Conservation (phyloP, 371 early-diverging fungal genomes). For the Choanephora cucurbitarum region DNA sequence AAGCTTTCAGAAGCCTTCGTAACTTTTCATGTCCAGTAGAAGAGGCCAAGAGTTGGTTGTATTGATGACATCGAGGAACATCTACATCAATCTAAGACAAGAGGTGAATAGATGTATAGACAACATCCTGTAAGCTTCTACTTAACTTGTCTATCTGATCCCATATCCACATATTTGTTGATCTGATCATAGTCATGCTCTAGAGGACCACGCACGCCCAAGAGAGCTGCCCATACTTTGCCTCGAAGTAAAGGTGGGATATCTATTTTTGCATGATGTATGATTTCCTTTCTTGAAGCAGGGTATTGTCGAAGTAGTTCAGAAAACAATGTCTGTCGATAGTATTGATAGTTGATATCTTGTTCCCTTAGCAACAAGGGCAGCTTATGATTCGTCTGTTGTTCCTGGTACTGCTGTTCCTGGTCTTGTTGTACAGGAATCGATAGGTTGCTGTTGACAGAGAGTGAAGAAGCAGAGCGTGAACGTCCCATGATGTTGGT, state of each 20-base stretch:
- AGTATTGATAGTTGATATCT: constrained; percentile 71
- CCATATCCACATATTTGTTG: constrained; percentile 60
- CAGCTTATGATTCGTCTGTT: constrained; percentile 26
- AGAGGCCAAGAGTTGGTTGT: constrained; percentile 74
- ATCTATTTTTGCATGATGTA: constrained; percentile 72
- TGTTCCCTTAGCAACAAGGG: constrained; percentile 67
- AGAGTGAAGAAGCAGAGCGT: constrained; percentile 37
- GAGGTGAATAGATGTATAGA: too few species aligned
- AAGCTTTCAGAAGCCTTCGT: constrained; percentile 67
- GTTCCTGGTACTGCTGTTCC: background rate
- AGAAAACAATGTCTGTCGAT: constrained; percentile 63
- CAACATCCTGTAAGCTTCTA: too few species aligned
- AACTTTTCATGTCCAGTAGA: constrained; percentile 74
- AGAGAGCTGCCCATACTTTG: constrained; percentile 78
- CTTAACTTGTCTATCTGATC: constrained; percentile 60
- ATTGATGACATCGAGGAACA: constrained; percentile 86
- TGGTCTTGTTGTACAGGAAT: constrained; percentile 20
- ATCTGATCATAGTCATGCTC: constrained; percentile 57
- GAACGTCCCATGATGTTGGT: constrained; percentile 34
- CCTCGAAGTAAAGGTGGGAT: constrained; percentile 77
- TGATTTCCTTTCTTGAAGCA: constrained; percentile 62
- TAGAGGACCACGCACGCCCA: constrained; percentile 67
- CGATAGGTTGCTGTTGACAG: constrained; percentile 32
- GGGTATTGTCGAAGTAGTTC: constrained; percentile 73
- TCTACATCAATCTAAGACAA: constrained; percentile 60